phyloP scores from a whole-genome alignment of 108 stramenopile genomes.

The Aurantiochytrium sp. region DNA sequence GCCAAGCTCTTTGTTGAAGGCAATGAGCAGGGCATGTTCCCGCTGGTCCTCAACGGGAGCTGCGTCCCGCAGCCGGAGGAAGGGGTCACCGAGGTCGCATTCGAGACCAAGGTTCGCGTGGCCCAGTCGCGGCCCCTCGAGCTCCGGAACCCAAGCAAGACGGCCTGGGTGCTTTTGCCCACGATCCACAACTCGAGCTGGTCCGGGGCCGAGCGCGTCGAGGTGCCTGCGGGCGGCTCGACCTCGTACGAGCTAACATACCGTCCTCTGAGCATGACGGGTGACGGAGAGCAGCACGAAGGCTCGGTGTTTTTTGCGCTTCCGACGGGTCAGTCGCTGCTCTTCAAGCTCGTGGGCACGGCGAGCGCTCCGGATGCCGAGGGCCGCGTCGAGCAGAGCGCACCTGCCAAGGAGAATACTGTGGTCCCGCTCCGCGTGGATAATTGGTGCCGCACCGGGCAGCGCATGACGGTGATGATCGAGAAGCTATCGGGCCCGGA shows the following conservation, averaged over 20 bases:
- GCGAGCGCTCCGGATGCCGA: slow-evolving; percentile 53
- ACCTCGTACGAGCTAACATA: slow-evolving; percentile 49
- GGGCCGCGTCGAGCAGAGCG: background rate
- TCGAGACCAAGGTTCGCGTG: slow-evolving; percentile 45
- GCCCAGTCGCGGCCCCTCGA: slow-evolving; percentile 24
- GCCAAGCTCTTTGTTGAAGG: background rate
- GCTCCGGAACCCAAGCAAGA: slow-evolving; percentile 54
- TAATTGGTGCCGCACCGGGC: slow-evolving; percentile 54
- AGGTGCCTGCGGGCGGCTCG: slow-evolving; percentile 51
- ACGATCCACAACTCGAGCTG: slow-evolving; percentile 41
- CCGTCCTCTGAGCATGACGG: slow-evolving; percentile 58
- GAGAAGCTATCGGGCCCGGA: slow-evolving; percentile 6
- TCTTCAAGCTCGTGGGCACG: slow-evolving; percentile 51
- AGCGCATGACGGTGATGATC: slow-evolving; percentile 39
- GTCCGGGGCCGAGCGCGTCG: slow-evolving; percentile 44
- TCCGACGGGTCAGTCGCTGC: slow-evolving; percentile 56
- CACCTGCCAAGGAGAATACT: slow-evolving; percentile 51
- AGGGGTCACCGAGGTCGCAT: slow-evolving; percentile 43
- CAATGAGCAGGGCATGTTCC: background rate
- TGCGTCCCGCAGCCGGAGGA: slow-evolving; percentile 59
- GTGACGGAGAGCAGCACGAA: slow-evolving; percentile 26
- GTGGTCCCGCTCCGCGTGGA: slow-evolving; percentile 49
- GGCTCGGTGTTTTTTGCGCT: slow-evolving; percentile 60
- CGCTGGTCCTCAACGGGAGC: slow-evolving; percentile 45
- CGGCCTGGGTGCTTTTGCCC: slow-evolving; percentile 45